Conservation (phyloP, 2,329 filamentous ascomycete species). For the Ascochyta fabae region DNA sequence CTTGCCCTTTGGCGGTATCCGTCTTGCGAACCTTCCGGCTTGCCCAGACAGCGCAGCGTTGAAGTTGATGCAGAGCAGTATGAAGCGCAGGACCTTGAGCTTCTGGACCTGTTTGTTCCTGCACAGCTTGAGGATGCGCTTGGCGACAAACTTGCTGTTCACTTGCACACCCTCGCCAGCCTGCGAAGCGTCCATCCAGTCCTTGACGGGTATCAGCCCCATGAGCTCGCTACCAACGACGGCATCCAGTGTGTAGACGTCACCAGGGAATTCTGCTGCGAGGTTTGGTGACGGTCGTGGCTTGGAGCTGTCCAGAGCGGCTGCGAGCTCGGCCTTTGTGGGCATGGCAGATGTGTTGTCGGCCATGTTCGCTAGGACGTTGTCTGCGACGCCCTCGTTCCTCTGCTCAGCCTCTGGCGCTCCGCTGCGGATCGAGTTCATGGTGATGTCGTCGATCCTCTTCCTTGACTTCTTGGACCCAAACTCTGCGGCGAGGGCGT, state of each 20-base stretch:
- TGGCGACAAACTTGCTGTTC: conserved; percentile 69
- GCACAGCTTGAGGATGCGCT: conserved; percentile 64
- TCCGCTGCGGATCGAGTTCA: conserved; percentile 69
- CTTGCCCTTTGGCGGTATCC: conserved; percentile 67
- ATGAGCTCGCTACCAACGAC: conserved; percentile 74
- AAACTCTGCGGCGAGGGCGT: conserved; percentile 77
- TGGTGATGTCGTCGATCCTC: conserved; percentile 69
- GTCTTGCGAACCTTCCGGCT: conserved; percentile 49
- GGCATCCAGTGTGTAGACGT: conserved; percentile 72
- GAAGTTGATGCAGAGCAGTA: conserved; percentile 58
- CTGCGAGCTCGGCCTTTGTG: conserved; percentile 69
- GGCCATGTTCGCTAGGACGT: conserved; percentile 68
- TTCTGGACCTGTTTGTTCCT: conserved; percentile 58
- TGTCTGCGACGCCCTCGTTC: conserved; percentile 41
- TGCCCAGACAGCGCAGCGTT: conserved; percentile 48
- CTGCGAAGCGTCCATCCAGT: conserved; percentile 74
- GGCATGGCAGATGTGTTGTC: conserved; percentile 70
- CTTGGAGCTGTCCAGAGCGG: conserved; percentile 69
- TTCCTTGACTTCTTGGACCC: conserved; percentile 88
- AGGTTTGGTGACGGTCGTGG: conserved; percentile 75
- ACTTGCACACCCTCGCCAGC: conserved; percentile 64
- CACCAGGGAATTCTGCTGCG: conserved; percentile 69
- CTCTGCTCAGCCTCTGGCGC: conserved; percentile 26
- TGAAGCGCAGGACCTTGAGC: conserved; percentile 58
- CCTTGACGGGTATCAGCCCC: conserved; percentile 70